phyloP scores from a whole-genome alignment of 2,329 filamentous ascomycete species.

The Nothophaeocryptopus gaeumannii region DNA sequence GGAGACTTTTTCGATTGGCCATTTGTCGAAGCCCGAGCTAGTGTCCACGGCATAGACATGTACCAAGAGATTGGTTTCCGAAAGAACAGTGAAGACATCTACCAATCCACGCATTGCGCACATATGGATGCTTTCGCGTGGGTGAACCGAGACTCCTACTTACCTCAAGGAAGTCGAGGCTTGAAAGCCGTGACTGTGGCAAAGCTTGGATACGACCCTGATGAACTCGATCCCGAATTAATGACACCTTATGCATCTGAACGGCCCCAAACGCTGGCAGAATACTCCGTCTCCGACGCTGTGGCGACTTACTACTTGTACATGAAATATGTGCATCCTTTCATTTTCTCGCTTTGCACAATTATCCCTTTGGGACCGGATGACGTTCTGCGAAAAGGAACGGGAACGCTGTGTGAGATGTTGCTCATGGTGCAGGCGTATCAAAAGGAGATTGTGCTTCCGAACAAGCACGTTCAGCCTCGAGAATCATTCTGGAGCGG shows the following conservation, averaged over 20 bases:
- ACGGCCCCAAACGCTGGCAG: slow-evolving; percentile 86
- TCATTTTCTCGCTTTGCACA: slow-evolving; percentile 97
- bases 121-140: slow-evolving; percentile 99
- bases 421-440: slow-evolving; percentile 98
- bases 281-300: slow-evolving; percentile 98
- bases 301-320: slow-evolving; percentile 98
- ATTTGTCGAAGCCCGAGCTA: slow-evolving; percentile 90
- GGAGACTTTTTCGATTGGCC: slow-evolving; percentile 99
- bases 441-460: slow-evolving; percentile 82
- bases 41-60: slow-evolving; percentile 96
- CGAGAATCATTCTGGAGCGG: slow-evolving; percentile 96
- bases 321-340: slow-evolving; percentile 99
- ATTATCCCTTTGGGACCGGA: slow-evolving; percentile 92
- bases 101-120: slow-evolving; percentile 90
- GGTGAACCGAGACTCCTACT: slow-evolving; percentile 97
- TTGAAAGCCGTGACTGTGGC: slow-evolving; percentile 96
- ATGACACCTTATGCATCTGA: slow-evolving; percentile 91
- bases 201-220: slow-evolving; percentile 96
- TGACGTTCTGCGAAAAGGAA: slow-evolving; percentile 90
- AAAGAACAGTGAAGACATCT: slow-evolving; percentile 93
- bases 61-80: slow-evolving; percentile 97
- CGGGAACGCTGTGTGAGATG: slow-evolving; percentile 99
- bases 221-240: slow-evolving; percentile 93
- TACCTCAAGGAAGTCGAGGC: slow-evolving; percentile 94
- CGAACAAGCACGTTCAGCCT: slow-evolving; percentile 91